Base-by-base conservation (phyloP, 495 filamentous ascomycete species). In the Lophium mytilinum region DNA sequence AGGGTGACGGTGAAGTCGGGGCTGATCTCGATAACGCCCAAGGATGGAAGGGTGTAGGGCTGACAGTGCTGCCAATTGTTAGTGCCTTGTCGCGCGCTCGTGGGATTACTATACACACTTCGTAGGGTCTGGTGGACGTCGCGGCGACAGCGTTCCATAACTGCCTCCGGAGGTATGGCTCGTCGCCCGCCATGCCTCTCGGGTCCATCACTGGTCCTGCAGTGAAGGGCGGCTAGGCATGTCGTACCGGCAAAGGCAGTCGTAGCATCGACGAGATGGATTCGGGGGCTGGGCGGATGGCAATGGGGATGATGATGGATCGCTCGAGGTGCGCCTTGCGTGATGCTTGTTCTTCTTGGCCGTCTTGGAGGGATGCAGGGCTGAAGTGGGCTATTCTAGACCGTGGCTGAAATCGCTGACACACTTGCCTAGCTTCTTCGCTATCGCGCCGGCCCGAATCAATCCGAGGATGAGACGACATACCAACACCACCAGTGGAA, bases 1-100 rank as follows among this genome's bases (percentile, higher is more conserved):
- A 75, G 64, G 43, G 73, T 74, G 36, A 74, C 63, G 24, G 59
- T 61, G 47, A 54, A 60, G 33, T 60, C 63, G 39, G 52, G 35
- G 52, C 53, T 52, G 57, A 74, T 50, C 34, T 55, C 50, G 14
- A 75, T 66, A 40, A 73, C 52, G 49, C 71, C 71, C 34, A 56
- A 46, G 3, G 63, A 63, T 35, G 70, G 72, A 9, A 75, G 68
- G 12, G 66, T 69, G 63, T 72, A 72, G 35, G 72, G 71, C 1
- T 68, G 69, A 57, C 73, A 75, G 52, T 69, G 71, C 61, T 67
- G 40, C 15, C 15, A 17, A 45, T 7, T 45, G 19, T 45, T 19
- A 45, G 41, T 14, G 15, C 19, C 6, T 17, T 45, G 19, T n/a
- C 12, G 9, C 12, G 15, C 41, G 19, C 41, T 45, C 41, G 19